phyloP scores from a whole-genome alignment of 805 yeast genomes.

The Myxozyma monticola region DNA sequence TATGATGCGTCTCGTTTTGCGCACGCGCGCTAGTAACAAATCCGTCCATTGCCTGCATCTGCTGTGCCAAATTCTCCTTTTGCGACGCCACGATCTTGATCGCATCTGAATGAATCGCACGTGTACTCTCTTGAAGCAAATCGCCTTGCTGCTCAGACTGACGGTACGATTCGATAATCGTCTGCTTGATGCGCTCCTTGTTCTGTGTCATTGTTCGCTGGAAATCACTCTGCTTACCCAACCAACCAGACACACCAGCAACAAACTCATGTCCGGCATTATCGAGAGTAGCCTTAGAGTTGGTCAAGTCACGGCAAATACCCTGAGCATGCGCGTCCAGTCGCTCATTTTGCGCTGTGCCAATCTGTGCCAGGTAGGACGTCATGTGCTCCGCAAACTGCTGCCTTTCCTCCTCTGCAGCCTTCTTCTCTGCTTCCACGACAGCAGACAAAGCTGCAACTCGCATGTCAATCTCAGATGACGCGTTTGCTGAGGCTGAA shows the following conservation, averaged over 20 bases:
- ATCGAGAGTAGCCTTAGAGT: slow-evolving; percentile 9
- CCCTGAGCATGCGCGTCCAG: slow-evolving; percentile 4
- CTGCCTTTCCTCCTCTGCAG: slow-evolving; percentile 16
- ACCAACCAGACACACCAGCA: slow-evolving; percentile 23
- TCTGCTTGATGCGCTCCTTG: slow-evolving; percentile 28
- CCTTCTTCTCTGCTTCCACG: slow-evolving; percentile 18
- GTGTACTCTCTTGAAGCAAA: slow-evolving; percentile 20
- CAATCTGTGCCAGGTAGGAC: slow-evolving; percentile 4
- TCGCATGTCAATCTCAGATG: slow-evolving; percentile 9
- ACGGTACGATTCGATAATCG: slow-evolving; percentile 23
- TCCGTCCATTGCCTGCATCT: slow-evolving; percentile 27
- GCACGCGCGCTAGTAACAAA: slow-evolving; percentile 29
- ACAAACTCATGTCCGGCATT: slow-evolving; percentile 21
- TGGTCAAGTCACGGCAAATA: slow-evolving; percentile 1
- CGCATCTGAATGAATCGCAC: slow-evolving; percentile 24
- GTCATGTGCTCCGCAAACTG: slow-evolving; percentile 19
- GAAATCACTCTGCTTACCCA: slow-evolving; percentile 19
- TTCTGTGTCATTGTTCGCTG: slow-evolving; percentile 18
- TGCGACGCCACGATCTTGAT: slow-evolving; percentile 24
- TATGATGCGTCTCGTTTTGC: slow-evolving; percentile 25
- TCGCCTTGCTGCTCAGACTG: slow-evolving; percentile 23
- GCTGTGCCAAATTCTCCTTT: slow-evolving; percentile 23
- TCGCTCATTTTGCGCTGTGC: slow-evolving; percentile 18
- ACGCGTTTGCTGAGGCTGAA: slow-evolving; percentile 12
- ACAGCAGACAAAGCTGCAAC: slow-evolving; percentile 1